Evolutionary conservation across 106 monocot species (phyloP).

Genomic region (Hemerocallis citrina): DNA sequence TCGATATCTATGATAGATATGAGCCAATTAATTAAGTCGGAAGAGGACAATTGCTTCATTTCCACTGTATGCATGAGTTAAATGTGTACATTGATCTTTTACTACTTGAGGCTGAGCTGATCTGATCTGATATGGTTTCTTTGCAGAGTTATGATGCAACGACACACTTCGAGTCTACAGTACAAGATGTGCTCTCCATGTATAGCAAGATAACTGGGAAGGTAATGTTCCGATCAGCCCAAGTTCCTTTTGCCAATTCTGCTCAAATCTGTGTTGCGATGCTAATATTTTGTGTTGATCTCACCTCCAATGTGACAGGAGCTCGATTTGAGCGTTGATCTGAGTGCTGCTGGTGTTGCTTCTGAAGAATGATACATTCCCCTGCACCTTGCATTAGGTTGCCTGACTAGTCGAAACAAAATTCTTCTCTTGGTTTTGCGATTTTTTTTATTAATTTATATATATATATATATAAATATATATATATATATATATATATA

Average conservation of each 20-base stretch:
- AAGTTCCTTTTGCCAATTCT: background rate
- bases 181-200: slow-evolving; percentile 59
- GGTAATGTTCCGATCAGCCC: slow-evolving; percentile 24
- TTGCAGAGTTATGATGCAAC: slow-evolving; percentile 82
- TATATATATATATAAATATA: no score
- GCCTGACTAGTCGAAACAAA: no score
- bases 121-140: background rate
- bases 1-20: slow-evolving; percentile 73
- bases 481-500: no score
- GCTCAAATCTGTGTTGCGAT: background rate
- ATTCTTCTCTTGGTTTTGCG: no score
- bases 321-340: slow-evolving; percentile 56
- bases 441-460: no score
- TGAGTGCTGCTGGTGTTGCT: slow-evolving; percentile 69
- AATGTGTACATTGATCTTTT: background rate
- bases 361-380: slow-evolving; percentile 46
- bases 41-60: slow-evolving; percentile 59
- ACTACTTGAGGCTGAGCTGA: no score
- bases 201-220: slow-evolving; percentile 82
- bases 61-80: slow-evolving; percentile 45
- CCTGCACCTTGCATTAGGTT: no score
- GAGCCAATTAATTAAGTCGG: slow-evolving; percentile 52
- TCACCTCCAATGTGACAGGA: slow-evolving; percentile 24
- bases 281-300: background rate
- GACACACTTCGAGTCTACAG: slow-evolving; percentile 83